A percentile compares a stretch with the other conserved stretches of the same genome.
These are phyloP conservation scores for Saccharomyces pastorianus DNA, from an alignment of 1,139 yeast genomes.

Conservation along the genomic window DNA sequence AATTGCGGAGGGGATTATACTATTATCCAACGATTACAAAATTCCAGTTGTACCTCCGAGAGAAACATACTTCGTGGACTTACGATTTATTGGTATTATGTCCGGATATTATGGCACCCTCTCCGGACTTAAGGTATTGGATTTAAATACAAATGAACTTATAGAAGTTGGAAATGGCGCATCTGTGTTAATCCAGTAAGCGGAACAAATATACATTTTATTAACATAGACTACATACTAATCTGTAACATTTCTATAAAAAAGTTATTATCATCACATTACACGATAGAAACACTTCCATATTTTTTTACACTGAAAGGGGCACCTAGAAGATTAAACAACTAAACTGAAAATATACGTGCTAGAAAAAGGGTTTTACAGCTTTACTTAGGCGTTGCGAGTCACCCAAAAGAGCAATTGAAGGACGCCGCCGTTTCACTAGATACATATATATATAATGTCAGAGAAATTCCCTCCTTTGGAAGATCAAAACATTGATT, in stretches of 20 bases:
- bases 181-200: conserved; percentile 22
- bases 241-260: not conserved
- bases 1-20: conserved; percentile 26
- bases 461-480: conserved; percentile 84
- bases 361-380: not conserved
- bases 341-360: not conserved
- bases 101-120: conserved; percentile 28
- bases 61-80: conserved; percentile 24
- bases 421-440: not conserved
- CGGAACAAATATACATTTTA: not conserved
- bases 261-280: conserved; percentile 3
- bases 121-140: conserved; percentile 28
- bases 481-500: conserved; percentile 41
- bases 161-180: conserved; percentile 26
- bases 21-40: conserved; percentile 30
- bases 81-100: conserved; percentile 26
- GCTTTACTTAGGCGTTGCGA: not conserved
- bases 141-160: conserved; percentile 25
- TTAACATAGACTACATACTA: not conserved
- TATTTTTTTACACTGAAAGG: not conserved
- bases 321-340: conserved; percentile 1
- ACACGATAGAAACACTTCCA: conserved; percentile 1
- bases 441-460: conserved; percentile 36
- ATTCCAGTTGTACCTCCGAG: conserved; percentile 25
- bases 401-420: not conserved